Conservation (phyloP, 768 basidiomycete genomes). For the Mycena latifolia region DNA sequence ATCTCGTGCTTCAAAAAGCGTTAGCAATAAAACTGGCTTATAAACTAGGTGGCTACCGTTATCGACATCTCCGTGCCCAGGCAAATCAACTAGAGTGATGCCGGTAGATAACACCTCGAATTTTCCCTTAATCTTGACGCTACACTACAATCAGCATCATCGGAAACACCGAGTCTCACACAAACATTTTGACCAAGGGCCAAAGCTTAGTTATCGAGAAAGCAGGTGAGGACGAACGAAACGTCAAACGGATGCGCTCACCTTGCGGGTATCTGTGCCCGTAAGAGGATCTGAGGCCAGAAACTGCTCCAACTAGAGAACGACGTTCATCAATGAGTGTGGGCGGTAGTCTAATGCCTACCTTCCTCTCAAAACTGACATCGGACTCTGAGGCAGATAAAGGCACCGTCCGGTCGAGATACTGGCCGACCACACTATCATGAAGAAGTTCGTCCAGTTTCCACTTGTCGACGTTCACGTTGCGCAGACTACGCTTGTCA, state of each 20-base stretch:
- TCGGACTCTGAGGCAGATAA: neutral
- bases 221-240: too few relatives aligned
- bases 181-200: constrained; percentile 34
- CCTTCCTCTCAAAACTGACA: constrained; percentile 27
- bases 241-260: constrained; percentile 5
- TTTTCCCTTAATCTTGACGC: constrained; percentile 25
- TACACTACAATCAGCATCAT: constrained; percentile 1
- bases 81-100: constrained; percentile 32
- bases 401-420: neutral
- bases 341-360: neutral
- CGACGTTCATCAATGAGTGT: neutral
- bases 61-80: constrained; percentile 32
- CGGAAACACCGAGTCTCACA: neutral
- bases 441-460: constrained; percentile 14
- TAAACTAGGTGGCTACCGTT: neutral
- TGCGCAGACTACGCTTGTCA: constrained; percentile 10
- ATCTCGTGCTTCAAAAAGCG: constrained; percentile 10
- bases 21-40: neutral
- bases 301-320: constrained; percentile 28
- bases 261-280: constrained; percentile 11
- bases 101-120: constrained; percentile 36
- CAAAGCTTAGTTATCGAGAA: constrained; percentile 21
- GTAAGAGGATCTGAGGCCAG: constrained; percentile 23
- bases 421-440: constrained; percentile 1
- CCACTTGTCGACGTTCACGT: constrained; percentile 9